Evolutionary conservation across 1,284 basidiomycete species (phyloP).

Genomic region (Phenoliferia sp.): DNA sequence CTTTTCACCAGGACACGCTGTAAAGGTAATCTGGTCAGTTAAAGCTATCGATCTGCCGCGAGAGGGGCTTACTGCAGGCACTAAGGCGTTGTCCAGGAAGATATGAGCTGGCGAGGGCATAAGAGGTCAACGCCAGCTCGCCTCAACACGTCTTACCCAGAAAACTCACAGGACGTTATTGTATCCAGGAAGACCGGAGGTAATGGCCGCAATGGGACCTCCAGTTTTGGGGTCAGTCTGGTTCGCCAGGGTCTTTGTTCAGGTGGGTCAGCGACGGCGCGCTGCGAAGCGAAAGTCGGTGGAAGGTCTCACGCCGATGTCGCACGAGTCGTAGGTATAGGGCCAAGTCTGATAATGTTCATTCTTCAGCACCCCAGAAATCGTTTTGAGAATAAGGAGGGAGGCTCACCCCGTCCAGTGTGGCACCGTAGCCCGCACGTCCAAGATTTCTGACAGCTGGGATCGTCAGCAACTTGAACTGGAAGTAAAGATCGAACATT

Average conservation of each 20-base stretch:
- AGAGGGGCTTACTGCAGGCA: slow-evolving; percentile 46
- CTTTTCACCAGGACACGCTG: slow-evolving; percentile 39
- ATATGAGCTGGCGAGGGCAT: slow-evolving; percentile 40
- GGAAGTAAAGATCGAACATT: neutral
- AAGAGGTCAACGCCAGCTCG: slow-evolving; percentile 8
- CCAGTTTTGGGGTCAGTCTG: slow-evolving; percentile 51
- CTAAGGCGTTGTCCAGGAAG: slow-evolving; percentile 48
- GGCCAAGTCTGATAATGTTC: slow-evolving; percentile 53
- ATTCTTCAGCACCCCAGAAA: neutral
- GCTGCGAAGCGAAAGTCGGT: too few species aligned
- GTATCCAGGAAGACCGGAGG: neutral
- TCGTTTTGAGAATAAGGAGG: neutral
- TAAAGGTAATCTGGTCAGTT: neutral
- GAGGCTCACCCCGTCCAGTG: slow-evolving; percentile 59
- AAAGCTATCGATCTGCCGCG: slow-evolving; percentile 31
- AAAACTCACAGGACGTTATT: too few species aligned
- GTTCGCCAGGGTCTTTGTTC: slow-evolving; percentile 69
- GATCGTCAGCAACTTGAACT: neutral
- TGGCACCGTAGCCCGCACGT: slow-evolving; percentile 55
- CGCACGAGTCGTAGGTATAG: slow-evolving; percentile 70
- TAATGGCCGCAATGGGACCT: too few species aligned
- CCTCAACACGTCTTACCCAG: neutral
- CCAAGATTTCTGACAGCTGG: neutral
- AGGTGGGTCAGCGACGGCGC: too few species aligned
- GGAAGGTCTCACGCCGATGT: too few species aligned